Conservation (phyloP, 805 yeast species). For the Jamesozyma rosinii region DNA sequence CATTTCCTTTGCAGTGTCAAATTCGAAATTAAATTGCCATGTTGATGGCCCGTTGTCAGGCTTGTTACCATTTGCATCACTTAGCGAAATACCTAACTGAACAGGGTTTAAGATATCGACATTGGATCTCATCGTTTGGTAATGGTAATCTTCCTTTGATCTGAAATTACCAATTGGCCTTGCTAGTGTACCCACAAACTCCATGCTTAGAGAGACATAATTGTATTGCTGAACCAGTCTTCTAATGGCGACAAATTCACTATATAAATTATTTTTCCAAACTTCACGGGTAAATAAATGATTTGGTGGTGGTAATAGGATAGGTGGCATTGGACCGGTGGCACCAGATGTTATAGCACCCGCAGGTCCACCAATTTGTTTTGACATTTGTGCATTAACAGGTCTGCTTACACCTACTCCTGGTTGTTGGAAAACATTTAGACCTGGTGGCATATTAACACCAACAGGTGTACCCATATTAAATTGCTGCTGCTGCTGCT, state of each 20-base stretch:
- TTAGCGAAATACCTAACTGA: slow-evolving; percentile 73
- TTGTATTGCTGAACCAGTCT: slow-evolving; percentile 46
- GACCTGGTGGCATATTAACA: slow-evolving; percentile 22
- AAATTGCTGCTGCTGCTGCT: slow-evolving; percentile 10
- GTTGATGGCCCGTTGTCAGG: slow-evolving; percentile 64
- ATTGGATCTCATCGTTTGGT: slow-evolving; percentile 87
- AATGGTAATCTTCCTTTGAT: slow-evolving; percentile 85
- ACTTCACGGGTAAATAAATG: slow-evolving; percentile 54
- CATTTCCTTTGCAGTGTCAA: slow-evolving; percentile 73
- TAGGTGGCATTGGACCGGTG: slow-evolving; percentile 11
- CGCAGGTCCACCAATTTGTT: slow-evolving; percentile 5
- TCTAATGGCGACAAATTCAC: slow-evolving; percentile 55
- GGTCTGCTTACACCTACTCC: slow-evolving; percentile 5
- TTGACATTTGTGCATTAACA: slow-evolving; percentile 8
- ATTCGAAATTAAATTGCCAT: slow-evolving; percentile 94
- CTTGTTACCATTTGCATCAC: slow-evolving; percentile 59
- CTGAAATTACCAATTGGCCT: slow-evolving; percentile 92
- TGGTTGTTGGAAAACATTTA: slow-evolving; percentile 20
- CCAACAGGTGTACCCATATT: slow-evolving; percentile 7
- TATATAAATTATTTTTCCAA: slow-evolving; percentile 60
- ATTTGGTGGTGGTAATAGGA: slow-evolving; percentile 24
- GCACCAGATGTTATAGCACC: slow-evolving; percentile 6
- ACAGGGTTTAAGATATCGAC: slow-evolving; percentile 79
- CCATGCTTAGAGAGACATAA: slow-evolving; percentile 68
- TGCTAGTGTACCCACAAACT: slow-evolving; percentile 92